Base-by-base conservation (phyloP, 192 early-diverging fungal species). In the Coemansia sp. region DNA sequence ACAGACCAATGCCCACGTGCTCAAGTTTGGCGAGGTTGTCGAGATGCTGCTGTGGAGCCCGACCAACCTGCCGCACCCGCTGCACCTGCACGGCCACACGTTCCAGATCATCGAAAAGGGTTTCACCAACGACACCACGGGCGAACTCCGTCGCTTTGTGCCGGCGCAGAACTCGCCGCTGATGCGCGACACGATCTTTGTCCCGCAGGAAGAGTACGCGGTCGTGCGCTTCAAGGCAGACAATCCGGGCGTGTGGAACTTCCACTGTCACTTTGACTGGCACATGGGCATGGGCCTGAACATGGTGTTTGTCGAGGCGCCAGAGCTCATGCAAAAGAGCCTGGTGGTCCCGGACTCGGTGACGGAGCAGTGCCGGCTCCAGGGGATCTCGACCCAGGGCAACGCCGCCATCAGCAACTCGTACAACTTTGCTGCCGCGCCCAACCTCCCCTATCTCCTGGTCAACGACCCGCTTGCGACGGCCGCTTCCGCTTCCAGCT, bases 1-100 rank as follows among this genome's bases (percentile, higher is more conserved):
- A 29, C 62, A 80, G 47, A 76, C 82, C n/a, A 76, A 80, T 32
- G 64, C 85, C 2, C 62, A 75, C 42, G 73, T 88, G n/a, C 38
- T 87, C 12, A 68, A 80, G 33, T 64, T 84, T 48, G 32, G 68
- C 37, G 62, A 85, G 14, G 69, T 80, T 36, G 40, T 86, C 21
- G 82, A 91, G 65, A 65, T 91, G 46, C 61, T 85, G 26, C 64
- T 90, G 34, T 82, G 76, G 61, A 94, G 87, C 55, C 42, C 75
- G 12, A 82, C 86, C 40, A 37, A 46, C 30, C 77, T 81, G 21
- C 62, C 66, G 38, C 91, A 94, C 28, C 50, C 77, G 52, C 71
- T 90, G 76, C 91, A 93, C 60, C 60, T 91, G 12, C 91, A 93
- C 54, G 91, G 91, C 9, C 87, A 93, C 60, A 54, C 58, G 7